Conservation (phyloP, 257 asterid genomes). For the Solanum phureja region DNA sequence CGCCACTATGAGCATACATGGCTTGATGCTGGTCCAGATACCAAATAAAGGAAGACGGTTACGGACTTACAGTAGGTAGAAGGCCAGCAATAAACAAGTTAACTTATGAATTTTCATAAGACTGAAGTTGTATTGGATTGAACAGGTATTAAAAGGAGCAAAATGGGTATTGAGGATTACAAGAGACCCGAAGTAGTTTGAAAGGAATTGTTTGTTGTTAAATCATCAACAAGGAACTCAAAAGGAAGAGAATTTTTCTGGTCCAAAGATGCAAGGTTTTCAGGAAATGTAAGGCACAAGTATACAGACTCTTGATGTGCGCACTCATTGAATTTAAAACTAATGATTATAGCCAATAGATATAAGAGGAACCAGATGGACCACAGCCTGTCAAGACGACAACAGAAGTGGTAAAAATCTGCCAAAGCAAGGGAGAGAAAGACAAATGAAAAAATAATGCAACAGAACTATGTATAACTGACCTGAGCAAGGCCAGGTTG, state of each 20-base stretch:
- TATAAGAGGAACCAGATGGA: background rate
- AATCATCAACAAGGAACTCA: background rate
- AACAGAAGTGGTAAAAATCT: background rate
- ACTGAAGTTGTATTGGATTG: background rate
- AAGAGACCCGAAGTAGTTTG: background rate
- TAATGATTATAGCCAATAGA: background rate
- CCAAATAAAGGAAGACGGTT: background rate
- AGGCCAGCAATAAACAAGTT: background rate
- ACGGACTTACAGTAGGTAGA: background rate
- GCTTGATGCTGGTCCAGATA: background rate
- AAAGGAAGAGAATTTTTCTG: background rate
- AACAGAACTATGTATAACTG: slow-evolving; percentile 10
- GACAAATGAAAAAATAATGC: background rate
- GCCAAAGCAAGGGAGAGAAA: background rate
- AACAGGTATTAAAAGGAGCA: background rate
- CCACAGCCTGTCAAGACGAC: background rate
- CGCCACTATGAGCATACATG: background rate
- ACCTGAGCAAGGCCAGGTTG: slow-evolving; percentile 99
- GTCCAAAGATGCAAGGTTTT: background rate
- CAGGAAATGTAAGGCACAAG: background rate
- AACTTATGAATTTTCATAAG: background rate
- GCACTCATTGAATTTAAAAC: background rate
- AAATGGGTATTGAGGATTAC: background rate
- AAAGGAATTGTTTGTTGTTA: background rate
- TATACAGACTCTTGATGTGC: background rate